Evolutionary conservation across 2,329 filamentous ascomycete genomes (phyloP).

Genomic region (Graphilbum fragrans): DNA sequence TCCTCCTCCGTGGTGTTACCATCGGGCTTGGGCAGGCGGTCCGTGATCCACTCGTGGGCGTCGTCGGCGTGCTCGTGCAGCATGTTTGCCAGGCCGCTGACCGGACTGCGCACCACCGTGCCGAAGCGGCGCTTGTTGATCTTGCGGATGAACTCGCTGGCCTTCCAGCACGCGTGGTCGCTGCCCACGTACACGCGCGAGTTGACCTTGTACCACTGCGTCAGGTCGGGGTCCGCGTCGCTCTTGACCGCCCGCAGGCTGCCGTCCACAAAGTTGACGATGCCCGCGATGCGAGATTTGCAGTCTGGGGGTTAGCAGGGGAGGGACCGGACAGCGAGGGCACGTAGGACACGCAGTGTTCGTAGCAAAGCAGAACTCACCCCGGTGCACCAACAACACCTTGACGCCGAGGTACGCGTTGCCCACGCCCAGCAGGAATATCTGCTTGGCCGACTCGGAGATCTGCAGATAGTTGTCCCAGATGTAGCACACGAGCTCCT

Average conservation of each 20-base stretch:
- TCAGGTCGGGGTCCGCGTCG: conserved; percentile 60
- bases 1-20: conserved; percentile 40
- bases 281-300: conserved; percentile 54
- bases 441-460: conserved; percentile 54
- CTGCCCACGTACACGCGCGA: conserved; percentile 68
- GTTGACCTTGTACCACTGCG: conserved; percentile 72
- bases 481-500: conserved; percentile 70
- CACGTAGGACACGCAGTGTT: not conserved
- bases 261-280: conserved; percentile 73
- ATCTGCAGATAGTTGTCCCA: conserved; percentile 97
- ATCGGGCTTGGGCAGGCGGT: conserved; percentile 19
- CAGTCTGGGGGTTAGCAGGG: conserved; percentile 32
- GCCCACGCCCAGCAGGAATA: conserved; percentile 84
- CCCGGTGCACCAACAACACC: conserved; percentile 64
- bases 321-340: too few relatives aligned
- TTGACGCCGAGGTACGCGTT: conserved; percentile 77
- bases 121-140: conserved; percentile 50
- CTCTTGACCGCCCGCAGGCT: conserved; percentile 67
- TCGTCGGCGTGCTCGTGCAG: conserved; percentile 41
- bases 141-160: conserved; percentile 45
- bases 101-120: conserved; percentile 38
- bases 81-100: conserved; percentile 39
- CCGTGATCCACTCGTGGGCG: conserved; percentile 37
- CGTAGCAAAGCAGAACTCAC: conserved; percentile 31
- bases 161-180: conserved; percentile 65